These are phyloP conservation scores for Trichoderma pleuroti DNA, from an alignment of 2,329 filamentous ascomycete genomes.

Conservation along the genomic window DNA sequence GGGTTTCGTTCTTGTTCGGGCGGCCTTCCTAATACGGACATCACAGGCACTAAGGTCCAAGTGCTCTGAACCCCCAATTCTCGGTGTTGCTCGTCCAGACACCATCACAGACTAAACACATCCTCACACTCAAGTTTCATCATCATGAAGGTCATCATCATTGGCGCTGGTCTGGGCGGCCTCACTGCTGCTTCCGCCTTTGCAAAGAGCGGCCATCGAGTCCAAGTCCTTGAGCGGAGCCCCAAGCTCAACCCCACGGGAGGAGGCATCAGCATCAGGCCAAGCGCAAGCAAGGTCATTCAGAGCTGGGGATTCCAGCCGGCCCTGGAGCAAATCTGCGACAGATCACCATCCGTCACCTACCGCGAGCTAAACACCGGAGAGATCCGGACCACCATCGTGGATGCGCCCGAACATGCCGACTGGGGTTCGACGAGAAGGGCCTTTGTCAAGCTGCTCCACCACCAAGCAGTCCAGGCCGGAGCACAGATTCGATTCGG, in stretches of 20 bases:
- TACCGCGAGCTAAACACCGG: conserved; percentile 22
- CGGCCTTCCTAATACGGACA: background rate
- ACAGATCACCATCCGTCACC: conserved; percentile 16
- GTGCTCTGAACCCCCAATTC: background rate
- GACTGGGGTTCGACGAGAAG: conserved; percentile 23
- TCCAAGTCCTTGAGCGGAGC: conserved; percentile 24
- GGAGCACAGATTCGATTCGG: conserved; percentile 5
- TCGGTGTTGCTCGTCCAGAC: background rate
- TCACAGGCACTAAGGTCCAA: background rate
- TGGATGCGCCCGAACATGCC: conserved; percentile 19
- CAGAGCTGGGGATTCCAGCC: conserved; percentile 21
- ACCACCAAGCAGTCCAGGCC: conserved; percentile 1
- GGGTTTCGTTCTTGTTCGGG: background rate
- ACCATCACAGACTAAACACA: background rate
- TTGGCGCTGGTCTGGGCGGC: conserved; percentile 25
- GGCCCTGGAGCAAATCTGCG: conserved; percentile 11
- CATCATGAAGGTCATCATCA: conserved; percentile 24
- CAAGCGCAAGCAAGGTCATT: conserved; percentile 22
- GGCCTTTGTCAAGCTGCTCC: conserved; percentile 19
- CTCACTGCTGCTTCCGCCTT: conserved; percentile 24
- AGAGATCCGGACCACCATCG: conserved; percentile 18
- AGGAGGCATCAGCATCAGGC: conserved; percentile 24
- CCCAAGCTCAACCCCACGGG: conserved; percentile 19
- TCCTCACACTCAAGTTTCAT: background rate
- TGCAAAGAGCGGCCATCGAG: conserved; percentile 19